A percentile compares a stretch with the other conserved stretches of the same genome.
Conservation (phyloP, 2,329 filamentous ascomycete species). For the Hymenoscyphus fraxineus region DNA sequence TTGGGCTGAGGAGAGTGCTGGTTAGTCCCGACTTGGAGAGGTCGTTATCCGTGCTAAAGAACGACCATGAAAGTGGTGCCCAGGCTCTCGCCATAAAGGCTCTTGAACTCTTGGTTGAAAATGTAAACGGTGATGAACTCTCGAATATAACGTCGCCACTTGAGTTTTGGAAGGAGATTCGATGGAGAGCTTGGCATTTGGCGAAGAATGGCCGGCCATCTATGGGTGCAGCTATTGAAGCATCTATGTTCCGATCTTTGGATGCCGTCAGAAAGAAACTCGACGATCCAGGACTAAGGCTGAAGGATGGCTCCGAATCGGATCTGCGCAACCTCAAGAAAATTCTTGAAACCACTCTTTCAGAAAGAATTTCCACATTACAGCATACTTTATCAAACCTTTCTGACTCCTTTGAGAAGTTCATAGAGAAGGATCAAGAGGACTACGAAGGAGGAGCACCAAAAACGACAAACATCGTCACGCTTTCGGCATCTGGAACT, state of each 20-base stretch:
- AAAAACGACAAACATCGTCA: conserved; percentile 45
- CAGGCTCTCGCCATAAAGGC: conserved; percentile 54
- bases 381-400: conserved; percentile 12
- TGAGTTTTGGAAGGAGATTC: conserved; percentile 53
- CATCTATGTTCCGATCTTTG: conserved; percentile 46
- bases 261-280: conserved; percentile 14
- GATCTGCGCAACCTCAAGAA: neutral
- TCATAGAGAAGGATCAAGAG: conserved; percentile 13
- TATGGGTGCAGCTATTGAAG: conserved; percentile 60
- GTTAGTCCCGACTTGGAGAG: conserved; percentile 45
- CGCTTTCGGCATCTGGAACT: conserved; percentile 60
- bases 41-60: conserved; percentile 47
- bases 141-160: conserved; percentile 29
- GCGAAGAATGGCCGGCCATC: conserved; percentile 63
- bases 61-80: conserved; percentile 57
- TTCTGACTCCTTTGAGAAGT: conserved; percentile 11
- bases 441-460: conserved; percentile 5
- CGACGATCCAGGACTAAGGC: neutral
- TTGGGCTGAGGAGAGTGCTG: conserved; percentile 53
- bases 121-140: conserved; percentile 38
- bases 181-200: conserved; percentile 58
- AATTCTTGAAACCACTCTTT: conserved; percentile 23
- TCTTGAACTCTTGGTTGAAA: conserved; percentile 45
- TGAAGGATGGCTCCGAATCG: neutral
- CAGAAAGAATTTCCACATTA: conserved; percentile 20